Conservation (phyloP, 805 yeast species). For the Candida awuae region DNA sequence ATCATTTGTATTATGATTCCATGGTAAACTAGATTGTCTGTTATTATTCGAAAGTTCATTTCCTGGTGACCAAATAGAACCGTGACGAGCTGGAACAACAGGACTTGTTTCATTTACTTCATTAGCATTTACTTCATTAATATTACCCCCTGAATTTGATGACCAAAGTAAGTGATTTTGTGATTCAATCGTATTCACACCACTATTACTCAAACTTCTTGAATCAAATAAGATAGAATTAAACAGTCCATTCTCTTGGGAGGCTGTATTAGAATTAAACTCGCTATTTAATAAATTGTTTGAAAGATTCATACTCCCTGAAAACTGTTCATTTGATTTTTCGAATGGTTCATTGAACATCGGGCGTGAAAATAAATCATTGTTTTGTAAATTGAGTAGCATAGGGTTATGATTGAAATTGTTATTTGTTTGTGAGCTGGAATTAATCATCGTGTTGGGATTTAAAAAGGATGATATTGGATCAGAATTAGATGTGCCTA, state of each 20-base stretch:
- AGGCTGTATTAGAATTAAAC: neutral
- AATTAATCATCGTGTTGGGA: no score
- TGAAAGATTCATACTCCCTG: neutral
- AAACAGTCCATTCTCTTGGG: neutral
- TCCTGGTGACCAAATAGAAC: slow-evolving; percentile 20
- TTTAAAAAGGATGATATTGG: no score
- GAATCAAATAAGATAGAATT: slow-evolving; percentile 3
- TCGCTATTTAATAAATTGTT: neutral
- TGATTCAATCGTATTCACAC: neutral
- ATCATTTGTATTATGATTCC: slow-evolving; percentile 1
- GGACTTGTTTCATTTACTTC: neutral
- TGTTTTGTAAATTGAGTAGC: no score
- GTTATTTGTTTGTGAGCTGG: no score
- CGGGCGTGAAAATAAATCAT: no score
- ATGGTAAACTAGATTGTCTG: neutral
- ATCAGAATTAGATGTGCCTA: no score
- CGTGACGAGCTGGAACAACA: slow-evolving; percentile 12
- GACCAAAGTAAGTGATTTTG: neutral
- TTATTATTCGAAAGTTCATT: neutral
- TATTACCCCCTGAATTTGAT: neutral
- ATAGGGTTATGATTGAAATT: no score
- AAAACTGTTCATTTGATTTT: no score
- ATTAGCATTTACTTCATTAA: neutral
- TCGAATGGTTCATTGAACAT: no score
- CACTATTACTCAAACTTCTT: neutral